phyloP scores from a whole-genome alignment of 106 monocot genomes.

The Xerophyta viscosa region DNA sequence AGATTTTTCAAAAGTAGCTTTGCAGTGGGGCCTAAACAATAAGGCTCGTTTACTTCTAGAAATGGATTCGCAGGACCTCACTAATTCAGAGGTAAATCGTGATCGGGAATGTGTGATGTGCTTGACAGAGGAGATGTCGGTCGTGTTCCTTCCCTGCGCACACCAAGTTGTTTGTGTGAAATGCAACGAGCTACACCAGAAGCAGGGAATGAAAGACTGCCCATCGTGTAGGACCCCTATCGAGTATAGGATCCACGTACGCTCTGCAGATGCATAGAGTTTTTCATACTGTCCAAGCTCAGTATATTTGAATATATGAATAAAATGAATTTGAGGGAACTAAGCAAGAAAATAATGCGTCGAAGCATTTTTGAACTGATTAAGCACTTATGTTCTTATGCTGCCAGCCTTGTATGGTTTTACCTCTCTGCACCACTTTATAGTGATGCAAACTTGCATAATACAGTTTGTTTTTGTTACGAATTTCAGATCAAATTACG shows the following conservation, averaged over 20 bases:
- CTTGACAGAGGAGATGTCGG: conserved; percentile 56
- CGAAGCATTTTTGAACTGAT: no score
- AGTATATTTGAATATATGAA: not conserved
- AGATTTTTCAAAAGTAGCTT: conserved; percentile 35
- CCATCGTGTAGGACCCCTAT: conserved; percentile 59
- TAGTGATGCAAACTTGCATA: no score
- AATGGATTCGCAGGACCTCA: conserved; percentile 4
- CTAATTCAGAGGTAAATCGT: conserved; percentile 30
- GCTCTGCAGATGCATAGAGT: conserved; percentile 22
- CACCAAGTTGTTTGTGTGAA: conserved; percentile 56
- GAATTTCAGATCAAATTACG: no score
- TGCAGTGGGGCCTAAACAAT: conserved; percentile 22
- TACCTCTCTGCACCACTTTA: no score
- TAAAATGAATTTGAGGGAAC: no score
- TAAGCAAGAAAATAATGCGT: no score
- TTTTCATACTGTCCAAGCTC: not conserved
- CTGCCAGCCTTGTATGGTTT: no score
- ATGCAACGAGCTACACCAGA: conserved; percentile 52
- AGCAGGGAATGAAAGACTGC: conserved; percentile 66
- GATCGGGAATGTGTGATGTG: conserved; percentile 74
- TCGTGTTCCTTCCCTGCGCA: conserved; percentile 63
- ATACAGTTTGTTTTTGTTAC: no score
- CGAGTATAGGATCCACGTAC: conserved; percentile 34
- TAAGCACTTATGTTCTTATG: no score
- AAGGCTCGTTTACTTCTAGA: not conserved